These are phyloP conservation scores for Eucalyptus pauciflora DNA, from an alignment of 345 rosid genomes.

Conservation along the genomic window DNA sequence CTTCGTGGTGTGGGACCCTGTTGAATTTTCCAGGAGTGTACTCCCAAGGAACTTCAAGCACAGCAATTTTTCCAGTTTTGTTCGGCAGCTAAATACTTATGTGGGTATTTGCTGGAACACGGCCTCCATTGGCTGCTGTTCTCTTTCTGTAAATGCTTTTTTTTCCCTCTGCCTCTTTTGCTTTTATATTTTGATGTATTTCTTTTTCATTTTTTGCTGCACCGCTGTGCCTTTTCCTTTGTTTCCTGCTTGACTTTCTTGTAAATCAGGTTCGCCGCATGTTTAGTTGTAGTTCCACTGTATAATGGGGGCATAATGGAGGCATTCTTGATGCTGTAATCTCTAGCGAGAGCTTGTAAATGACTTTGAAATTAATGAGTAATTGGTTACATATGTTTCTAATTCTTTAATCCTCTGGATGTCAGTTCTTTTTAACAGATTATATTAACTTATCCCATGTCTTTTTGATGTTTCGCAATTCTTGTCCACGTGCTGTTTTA, in stretches of 20 bases:
- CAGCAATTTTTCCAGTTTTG: constrained; percentile 94
- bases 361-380: background rate
- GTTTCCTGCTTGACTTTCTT: background rate
- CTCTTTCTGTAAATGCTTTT: constrained; percentile 1
- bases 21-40: constrained; percentile 62
- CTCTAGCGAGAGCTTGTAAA: background rate
- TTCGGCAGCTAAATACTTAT: constrained; percentile 94
- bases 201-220: background rate
- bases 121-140: constrained; percentile 20
- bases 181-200: background rate
- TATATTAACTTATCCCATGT: background rate
- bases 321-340: background rate
- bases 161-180: background rate
- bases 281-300: background rate
- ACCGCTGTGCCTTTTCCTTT: background rate
- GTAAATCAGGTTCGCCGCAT: background rate
- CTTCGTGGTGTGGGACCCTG: constrained; percentile 90
- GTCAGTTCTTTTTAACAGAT: background rate
- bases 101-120: constrained; percentile 49
- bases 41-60: constrained; percentile 95
- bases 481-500: background rate
- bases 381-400: background rate
- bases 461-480: accelerated
- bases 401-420: background rate
- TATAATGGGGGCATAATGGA: background rate